These are phyloP conservation scores for Fusarium aywerte DNA, from an alignment of 2,329 filamentous ascomycete genomes.

Conservation along the genomic window DNA sequence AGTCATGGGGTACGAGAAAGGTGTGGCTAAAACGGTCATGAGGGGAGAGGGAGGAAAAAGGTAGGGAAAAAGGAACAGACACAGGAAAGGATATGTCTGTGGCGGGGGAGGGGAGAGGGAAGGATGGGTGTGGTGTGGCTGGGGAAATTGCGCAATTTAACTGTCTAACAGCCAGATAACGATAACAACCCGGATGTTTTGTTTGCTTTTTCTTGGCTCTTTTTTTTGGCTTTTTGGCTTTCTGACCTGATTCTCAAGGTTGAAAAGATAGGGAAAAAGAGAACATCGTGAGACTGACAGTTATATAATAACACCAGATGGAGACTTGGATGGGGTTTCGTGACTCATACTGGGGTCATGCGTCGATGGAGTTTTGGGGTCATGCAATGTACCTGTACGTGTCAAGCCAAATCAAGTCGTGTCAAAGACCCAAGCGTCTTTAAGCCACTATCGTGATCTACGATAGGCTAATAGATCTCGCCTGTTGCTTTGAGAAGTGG, in stretches of 20 bases:
- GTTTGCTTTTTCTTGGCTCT: neutral
- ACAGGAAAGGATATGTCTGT: neutral
- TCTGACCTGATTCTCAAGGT: slow-evolving; percentile 3
- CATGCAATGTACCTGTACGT: slow-evolving; percentile 16
- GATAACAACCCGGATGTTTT: neutral
- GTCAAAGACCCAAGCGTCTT: neutral
- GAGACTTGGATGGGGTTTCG: slow-evolving; percentile 3
- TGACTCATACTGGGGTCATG: slow-evolving; percentile 26
- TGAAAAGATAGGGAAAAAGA: neutral
- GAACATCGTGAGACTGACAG: neutral
- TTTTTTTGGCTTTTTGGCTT: no score
- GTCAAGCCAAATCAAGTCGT: slow-evolving; percentile 15
- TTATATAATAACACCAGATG: slow-evolving; percentile 12
- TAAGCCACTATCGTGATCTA: slow-evolving; percentile 15
- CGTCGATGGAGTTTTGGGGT: slow-evolving; percentile 18
- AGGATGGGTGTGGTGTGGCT: slow-evolving; percentile 7
- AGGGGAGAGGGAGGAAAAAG: neutral
- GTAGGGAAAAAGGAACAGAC: no score
- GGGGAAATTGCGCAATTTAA: slow-evolving; percentile 30
- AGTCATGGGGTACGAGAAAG: slow-evolving; percentile 23
- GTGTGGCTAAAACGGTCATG: slow-evolving; percentile 20
- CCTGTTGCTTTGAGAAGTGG: slow-evolving; percentile 4
- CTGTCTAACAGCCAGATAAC: slow-evolving; percentile 6
- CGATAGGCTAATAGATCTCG: slow-evolving; percentile 23
- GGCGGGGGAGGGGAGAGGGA: neutral